Percentiles rank a stretch among this genome's conserved stretches.
phyloP scores from a whole-genome alignment of 1,284 basidiomycete genomes.

The Tetrapyrgos nigripes region DNA sequence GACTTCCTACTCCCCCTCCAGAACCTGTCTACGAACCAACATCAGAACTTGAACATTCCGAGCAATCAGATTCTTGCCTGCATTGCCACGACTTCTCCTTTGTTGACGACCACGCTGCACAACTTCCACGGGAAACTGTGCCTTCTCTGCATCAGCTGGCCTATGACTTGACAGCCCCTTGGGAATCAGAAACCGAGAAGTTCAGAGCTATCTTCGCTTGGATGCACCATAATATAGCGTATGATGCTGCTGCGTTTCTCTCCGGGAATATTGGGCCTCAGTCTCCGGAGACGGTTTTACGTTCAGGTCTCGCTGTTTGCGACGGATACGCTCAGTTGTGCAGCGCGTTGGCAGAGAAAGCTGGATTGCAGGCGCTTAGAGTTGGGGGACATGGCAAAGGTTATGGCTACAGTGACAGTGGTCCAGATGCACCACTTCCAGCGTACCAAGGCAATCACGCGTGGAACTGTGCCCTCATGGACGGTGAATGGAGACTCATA shows the following conservation, averaged over 20 bases:
- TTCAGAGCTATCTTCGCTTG: slow-evolving; percentile 51
- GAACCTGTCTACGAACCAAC: slow-evolving; percentile 31
- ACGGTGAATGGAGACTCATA: slow-evolving; percentile 50
- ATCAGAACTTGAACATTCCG: slow-evolving; percentile 17
- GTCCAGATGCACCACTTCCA: slow-evolving; percentile 38
- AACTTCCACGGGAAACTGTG: slow-evolving; percentile 47
- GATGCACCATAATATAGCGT: slow-evolving; percentile 51
- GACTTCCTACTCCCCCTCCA: slow-evolving; percentile 37
- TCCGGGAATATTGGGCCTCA: slow-evolving; percentile 42
- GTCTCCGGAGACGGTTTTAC: slow-evolving; percentile 42
- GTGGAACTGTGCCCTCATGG: slow-evolving; percentile 51
- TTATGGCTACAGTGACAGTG: slow-evolving; percentile 41
- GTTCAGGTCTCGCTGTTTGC: slow-evolving; percentile 50
- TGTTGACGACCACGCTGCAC: slow-evolving; percentile 48
- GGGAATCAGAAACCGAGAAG: slow-evolving; percentile 47
- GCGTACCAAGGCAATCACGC: slow-evolving; percentile 45
- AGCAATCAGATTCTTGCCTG: slow-evolving; percentile 35
- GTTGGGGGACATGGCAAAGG: slow-evolving; percentile 54
- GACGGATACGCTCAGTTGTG: slow-evolving; percentile 54
- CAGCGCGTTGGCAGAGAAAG: slow-evolving; percentile 39
- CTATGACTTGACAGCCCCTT: slow-evolving; percentile 45
- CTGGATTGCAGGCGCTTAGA: slow-evolving; percentile 45
- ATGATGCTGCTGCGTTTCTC: slow-evolving; percentile 48
- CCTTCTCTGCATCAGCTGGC: slow-evolving; percentile 44
- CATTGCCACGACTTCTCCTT: slow-evolving; percentile 50